Conservation (phyloP, 2,329 filamentous ascomycete species). For the Neonectria coccinea region DNA sequence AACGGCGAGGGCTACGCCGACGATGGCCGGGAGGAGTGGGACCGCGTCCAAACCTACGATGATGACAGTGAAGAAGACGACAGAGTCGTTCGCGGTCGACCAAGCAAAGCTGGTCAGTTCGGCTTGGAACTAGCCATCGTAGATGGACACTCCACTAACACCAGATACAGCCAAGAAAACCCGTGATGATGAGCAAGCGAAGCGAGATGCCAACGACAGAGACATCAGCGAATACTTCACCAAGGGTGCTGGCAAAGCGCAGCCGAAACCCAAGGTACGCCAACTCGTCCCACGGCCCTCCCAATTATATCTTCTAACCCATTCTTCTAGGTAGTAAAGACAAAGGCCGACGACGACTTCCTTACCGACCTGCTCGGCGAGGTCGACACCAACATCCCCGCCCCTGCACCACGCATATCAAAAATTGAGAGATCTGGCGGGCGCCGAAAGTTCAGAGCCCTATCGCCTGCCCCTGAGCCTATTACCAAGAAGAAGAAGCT, state of each 20-base stretch:
- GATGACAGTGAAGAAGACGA: conserved; percentile 75
- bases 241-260: conserved; percentile 74
- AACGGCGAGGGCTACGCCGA: conserved; percentile 97
- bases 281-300: not conserved
- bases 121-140: not conserved
- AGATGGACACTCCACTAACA: conserved; percentile 4
- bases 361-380: conserved; percentile 86
- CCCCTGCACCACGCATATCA: conserved; percentile 65
- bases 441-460: conserved; percentile 80
- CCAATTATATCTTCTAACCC: conserved; percentile 23
- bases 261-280: conserved; percentile 83
- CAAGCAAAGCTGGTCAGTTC: conserved; percentile 63
- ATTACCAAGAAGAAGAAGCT: conserved; percentile 68
- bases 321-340: conserved; percentile 72
- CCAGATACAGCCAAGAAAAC: conserved; percentile 78
- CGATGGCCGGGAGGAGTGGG: conserved; percentile 95
- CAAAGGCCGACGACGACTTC: conserved; percentile 90
- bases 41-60: conserved; percentile 75
- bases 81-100: conserved; percentile 56
- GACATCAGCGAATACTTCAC: conserved; percentile 96
- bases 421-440: conserved; percentile 78
- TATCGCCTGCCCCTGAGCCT: conserved; percentile 77
- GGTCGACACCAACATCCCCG: conserved; percentile 80
- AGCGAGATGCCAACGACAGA: conserved; percentile 87
- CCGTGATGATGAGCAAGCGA: conserved; percentile 86